Evolutionary conservation across 169 alveolate genomes (phyloP).

Genomic region (Plasmodium knowlesi): DNA sequence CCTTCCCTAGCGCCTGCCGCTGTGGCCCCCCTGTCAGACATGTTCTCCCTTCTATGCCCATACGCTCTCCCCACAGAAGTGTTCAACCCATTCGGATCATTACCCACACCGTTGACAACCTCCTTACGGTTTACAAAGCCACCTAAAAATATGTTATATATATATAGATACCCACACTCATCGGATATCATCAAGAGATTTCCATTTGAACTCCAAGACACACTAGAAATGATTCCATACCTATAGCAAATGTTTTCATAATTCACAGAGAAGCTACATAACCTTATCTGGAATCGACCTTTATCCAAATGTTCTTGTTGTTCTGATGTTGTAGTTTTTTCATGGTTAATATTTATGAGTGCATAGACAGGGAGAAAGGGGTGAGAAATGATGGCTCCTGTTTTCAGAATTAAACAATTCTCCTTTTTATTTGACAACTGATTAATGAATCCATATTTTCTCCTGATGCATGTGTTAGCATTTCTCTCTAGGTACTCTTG

Average conservation of each 20-base stretch:
- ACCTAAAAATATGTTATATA: constrained; percentile 56
- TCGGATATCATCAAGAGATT: constrained; percentile 42
- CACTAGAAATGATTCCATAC: constrained; percentile 35
- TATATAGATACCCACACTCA: constrained; percentile 26
- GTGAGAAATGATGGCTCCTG: constrained; percentile 62
- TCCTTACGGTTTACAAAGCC: neutral
- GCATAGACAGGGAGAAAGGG: constrained; percentile 62
- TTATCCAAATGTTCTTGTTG: neutral
- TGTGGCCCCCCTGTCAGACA: neutral
- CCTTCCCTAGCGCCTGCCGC: neutral
- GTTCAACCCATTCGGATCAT: neutral
- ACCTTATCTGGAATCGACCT: constrained; percentile 24
- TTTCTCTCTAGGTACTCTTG: constrained; percentile 37
- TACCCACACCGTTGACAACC: neutral
- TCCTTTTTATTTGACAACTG: neutral
- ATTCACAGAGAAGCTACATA: constrained; percentile 21
- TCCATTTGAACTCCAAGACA: constrained; percentile 25
- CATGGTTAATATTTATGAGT: constrained; percentile 48
- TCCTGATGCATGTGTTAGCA: constrained; percentile 41
- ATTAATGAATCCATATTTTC: constrained; percentile 27
- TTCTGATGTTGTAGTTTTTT: neutral
- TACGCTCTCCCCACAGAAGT: neutral
- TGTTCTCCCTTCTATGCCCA: neutral
- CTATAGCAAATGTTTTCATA: constrained; percentile 24
- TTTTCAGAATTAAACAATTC: constrained; percentile 14